phyloP scores from a whole-genome alignment of 78 protist species.

The Guillardia theta region DNA sequence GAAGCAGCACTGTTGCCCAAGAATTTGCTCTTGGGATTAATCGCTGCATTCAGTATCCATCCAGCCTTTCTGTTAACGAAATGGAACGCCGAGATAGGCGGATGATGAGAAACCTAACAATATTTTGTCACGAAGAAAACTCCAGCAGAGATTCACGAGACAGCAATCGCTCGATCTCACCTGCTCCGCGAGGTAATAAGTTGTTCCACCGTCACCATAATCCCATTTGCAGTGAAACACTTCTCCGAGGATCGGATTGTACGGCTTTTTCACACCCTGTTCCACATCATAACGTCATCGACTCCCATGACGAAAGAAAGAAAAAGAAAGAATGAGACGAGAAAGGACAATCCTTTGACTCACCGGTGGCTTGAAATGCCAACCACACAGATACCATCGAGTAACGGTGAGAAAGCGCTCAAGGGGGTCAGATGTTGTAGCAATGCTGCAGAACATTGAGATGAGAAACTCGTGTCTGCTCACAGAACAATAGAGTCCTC shows the following conservation, averaged over 20 bases:
- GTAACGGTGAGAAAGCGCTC: constrained; percentile 66
- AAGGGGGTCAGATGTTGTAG: constrained; percentile 58
- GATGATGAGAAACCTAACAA: constrained; percentile 86
- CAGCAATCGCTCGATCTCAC: not conserved
- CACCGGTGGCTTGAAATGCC: constrained; percentile 63
- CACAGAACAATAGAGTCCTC: no score
- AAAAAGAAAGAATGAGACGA: not conserved
- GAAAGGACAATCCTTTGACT: not conserved
- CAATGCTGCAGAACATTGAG: no score
- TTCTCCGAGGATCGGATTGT: constrained; percentile 94
- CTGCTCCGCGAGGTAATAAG: constrained; percentile 35
- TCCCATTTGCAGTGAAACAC: constrained; percentile 73
- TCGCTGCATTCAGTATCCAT: not conserved
- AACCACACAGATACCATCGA: constrained; percentile 88
- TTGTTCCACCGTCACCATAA: not conserved
- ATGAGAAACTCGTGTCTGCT: no score
- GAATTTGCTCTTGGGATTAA: constrained; percentile 64
- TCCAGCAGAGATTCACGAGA: not conserved
- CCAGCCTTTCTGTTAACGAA: constrained; percentile 59
- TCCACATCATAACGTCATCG: not conserved
- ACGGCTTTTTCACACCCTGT: constrained; percentile 90
- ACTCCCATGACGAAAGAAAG: not conserved
- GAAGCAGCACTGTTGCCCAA: constrained; percentile 64
- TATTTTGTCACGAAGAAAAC: not conserved
- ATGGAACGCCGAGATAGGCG: constrained; percentile 86